A percentile compares a stretch with the other conserved stretches of the same genome.
Evolutionary conservation across 345 rosid species (phyloP).

Genomic region (Pistacia atlantica): DNA sequence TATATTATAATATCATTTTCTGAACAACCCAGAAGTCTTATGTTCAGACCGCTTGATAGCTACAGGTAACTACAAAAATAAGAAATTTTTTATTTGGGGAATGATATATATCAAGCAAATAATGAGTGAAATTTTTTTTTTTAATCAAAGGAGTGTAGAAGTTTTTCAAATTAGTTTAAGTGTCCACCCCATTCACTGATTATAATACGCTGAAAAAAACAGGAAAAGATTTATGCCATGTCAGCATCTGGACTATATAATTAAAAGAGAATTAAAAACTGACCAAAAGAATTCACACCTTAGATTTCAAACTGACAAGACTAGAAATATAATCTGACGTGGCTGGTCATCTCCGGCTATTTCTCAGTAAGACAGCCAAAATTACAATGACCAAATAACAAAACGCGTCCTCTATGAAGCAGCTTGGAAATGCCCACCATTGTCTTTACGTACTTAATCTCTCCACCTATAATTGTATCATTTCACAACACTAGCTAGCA

Average conservation of each 20-base stretch:
- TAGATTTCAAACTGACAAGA: neutral
- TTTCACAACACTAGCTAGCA: neutral
- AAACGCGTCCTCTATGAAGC: slow-evolving; percentile 19
- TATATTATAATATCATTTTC: too few relatives aligned
- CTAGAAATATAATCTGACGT: neutral
- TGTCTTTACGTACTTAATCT: neutral
- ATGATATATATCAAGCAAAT: neutral
- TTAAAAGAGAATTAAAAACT: neutral
- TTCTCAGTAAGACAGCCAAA: neutral
- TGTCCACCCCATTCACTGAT: too few relatives aligned
- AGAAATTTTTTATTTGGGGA: neutral
- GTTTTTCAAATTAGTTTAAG: too few relatives aligned
- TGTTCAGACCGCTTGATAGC: neutral
- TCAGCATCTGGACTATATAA: neutral
- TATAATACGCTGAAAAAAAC: neutral
- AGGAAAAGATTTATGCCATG: neutral
- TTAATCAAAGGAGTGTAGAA: neutral
- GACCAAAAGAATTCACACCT: neutral
- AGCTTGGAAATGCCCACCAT: slow-evolving; percentile 13
- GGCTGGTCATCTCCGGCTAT: slow-evolving; percentile 8
- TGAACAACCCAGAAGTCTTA: neutral
- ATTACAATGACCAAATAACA: too few relatives aligned
- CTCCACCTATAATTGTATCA: neutral
- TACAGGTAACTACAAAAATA: neutral
- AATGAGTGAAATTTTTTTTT: neutral